Evolutionary conservation across 1,139 yeast genomes (phyloP), one percentile per base, ranked within the genome.

Genomic region (Yarrowia galli): DNA sequence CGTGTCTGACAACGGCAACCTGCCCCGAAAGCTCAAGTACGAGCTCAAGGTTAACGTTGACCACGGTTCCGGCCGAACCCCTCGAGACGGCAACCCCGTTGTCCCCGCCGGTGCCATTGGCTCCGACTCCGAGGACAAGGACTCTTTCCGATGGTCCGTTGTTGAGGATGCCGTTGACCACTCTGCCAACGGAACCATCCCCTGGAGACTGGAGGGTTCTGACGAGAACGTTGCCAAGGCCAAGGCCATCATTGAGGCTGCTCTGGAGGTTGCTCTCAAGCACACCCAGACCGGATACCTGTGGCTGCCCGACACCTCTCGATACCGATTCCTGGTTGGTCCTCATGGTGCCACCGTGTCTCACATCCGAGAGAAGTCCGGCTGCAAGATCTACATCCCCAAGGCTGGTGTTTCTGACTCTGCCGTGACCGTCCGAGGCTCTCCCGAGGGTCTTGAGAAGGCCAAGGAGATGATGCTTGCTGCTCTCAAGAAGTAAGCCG

Each of bases 321-420:
- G 77, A 65, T 84, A 85, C 74, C 84, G 89, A 69, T 84, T 83
- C 77, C 82, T 91, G 65, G 84, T 92, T 73, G 97, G 97, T 8
- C 87, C 92, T 25, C 88, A 86, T 73, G 97, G 97, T 63, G 79
- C 87, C 43, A 87, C 85, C 72, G 83, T 91, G 74, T 87, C 84
- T 74, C 81, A 81, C 71, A 84, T 91, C 69, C 87, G 96, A 79
- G 81, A 80, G 53, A 81, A 83, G 70, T 80, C 89, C 23, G 86
- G 84, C 53, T 82, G 89, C 67, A 83, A 85, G 70, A 85, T 91
- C 72, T 82, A 83, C 67, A 86, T 90, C 68, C 96, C 96, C 71
- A 85, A 86, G 78, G 78, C 81, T 46, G 79, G 77, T 68, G 78
- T 81, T 69, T 72, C 73, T 22, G 73, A 72, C 40, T 74, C 75